phyloP scores from a whole-genome alignment of 345 rosid genomes.

The Erodium maritimum region DNA sequence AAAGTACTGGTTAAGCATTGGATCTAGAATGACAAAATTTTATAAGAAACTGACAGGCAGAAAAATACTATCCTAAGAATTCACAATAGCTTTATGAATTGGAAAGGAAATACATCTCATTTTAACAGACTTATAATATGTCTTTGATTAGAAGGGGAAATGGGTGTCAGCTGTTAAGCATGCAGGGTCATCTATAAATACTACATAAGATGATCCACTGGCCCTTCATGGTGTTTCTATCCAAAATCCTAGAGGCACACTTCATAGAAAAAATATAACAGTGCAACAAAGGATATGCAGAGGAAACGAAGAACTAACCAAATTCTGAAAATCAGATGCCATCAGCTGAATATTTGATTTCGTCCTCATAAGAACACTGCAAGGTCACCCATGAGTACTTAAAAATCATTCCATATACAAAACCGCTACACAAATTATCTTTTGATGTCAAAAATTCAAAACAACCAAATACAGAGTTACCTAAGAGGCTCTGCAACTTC shows the following conservation, averaged over 20 bases:
- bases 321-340: constrained; percentile 54
- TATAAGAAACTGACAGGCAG: neutral
- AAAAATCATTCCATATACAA: neutral
- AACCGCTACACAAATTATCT: neutral
- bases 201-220: too few species aligned
- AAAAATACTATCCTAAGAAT: neutral
- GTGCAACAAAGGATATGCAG: neutral
- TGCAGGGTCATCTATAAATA: too few species aligned
- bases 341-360: constrained; percentile 49
- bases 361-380: constrained; percentile 70
- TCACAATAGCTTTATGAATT: neutral
- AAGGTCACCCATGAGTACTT: constrained; percentile 4
- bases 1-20: neutral
- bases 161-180: too few species aligned
- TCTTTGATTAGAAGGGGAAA: neutral
- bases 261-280: neutral
- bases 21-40: neutral
- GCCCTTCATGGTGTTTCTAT: neutral
- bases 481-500: constrained; percentile 57
- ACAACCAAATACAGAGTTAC: constrained; percentile 14
- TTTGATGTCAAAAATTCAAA: too few species aligned
- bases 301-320: constrained; percentile 29
- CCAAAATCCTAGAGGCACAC: neutral
- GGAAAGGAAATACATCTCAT: neutral
- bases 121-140: neutral